Evolutionary conservation across 2,329 filamentous ascomycete species (phyloP).

Genomic region (Pleomassaria siparia): DNA sequence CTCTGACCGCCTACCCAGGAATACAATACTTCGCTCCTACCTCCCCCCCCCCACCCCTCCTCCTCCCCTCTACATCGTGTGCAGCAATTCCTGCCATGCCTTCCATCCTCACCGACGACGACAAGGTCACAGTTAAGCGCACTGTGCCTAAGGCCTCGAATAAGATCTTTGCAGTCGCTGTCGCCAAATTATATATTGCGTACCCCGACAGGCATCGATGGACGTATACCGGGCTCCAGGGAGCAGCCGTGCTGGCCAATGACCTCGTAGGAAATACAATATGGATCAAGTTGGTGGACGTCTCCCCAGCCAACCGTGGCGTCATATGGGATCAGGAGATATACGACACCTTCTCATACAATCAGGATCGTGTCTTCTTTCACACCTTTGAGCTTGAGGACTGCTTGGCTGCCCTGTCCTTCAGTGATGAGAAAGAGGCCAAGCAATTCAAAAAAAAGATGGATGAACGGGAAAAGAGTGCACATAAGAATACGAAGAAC

Average conservation of each 20-base stretch:
- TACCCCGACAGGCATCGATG: conserved; percentile 84
- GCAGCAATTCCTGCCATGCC: conserved; percentile 45
- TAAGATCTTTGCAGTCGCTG: conserved; percentile 95
- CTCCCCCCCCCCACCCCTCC: conserved; percentile 13
- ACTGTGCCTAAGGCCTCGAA: conserved; percentile 90
- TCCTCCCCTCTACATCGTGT: conserved; percentile 1
- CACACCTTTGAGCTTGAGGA: conserved; percentile 96
- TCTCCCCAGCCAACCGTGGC: conserved; percentile 78
- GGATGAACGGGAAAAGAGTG: conserved; percentile 93
- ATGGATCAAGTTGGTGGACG: conserved; percentile 96
- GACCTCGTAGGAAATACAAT: conserved; percentile 94
- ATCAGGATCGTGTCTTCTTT: conserved; percentile 96
- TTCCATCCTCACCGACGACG: conserved; percentile 80
- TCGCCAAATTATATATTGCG: conserved; percentile 90
- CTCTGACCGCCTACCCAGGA: conserved; percentile 5
- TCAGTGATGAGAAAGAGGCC: conserved; percentile 96
- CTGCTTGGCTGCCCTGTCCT: conserved; percentile 85
- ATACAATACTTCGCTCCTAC: too few relatives aligned
- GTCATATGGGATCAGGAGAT: conserved; percentile 98
- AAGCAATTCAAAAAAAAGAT: conserved; percentile 98
- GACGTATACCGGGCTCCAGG: conserved; percentile 92
- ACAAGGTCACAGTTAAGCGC: conserved; percentile 95
- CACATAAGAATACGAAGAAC: conserved; percentile 79
- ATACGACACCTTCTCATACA: conserved; percentile 92
- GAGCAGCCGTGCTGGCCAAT: conserved; percentile 86